Evolutionary conservation across 805 yeast species (phyloP).

Genomic region (Lipomyces orientalis): DNA sequence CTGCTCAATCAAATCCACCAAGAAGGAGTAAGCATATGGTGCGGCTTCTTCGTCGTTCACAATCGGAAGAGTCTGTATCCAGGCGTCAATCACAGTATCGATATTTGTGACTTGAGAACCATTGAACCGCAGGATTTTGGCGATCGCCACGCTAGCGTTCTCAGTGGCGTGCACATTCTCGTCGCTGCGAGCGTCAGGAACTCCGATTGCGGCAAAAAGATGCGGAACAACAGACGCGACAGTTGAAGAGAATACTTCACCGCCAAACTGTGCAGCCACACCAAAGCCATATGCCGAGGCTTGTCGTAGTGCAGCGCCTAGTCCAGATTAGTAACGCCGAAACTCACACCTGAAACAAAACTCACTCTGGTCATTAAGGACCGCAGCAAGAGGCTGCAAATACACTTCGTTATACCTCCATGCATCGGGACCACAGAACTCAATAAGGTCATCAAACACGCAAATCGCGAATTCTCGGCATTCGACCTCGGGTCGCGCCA

Average conservation of each 20-base stretch:
- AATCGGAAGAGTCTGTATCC: slow-evolving; percentile 85
- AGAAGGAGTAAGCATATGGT: slow-evolving; percentile 75
- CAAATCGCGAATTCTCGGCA: slow-evolving; percentile 79
- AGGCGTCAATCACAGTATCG: slow-evolving; percentile 66
- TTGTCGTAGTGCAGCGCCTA: slow-evolving; percentile 70
- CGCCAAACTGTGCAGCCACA: slow-evolving; percentile 82
- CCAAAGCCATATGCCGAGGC: slow-evolving; percentile 87
- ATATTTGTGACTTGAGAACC: slow-evolving; percentile 57
- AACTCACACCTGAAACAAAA: background rate
- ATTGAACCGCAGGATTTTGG: slow-evolving; percentile 68
- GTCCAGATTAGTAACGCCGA: background rate
- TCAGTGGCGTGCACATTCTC: slow-evolving; percentile 89
- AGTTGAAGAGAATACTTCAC: slow-evolving; percentile 63
- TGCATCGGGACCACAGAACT: slow-evolving; percentile 75
- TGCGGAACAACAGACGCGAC: slow-evolving; percentile 75
- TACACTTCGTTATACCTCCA: slow-evolving; percentile 68
- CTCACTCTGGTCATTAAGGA: slow-evolving; percentile 51
- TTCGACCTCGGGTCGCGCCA: slow-evolving; percentile 70
- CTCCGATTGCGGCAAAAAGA: slow-evolving; percentile 70
- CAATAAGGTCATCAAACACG: slow-evolving; percentile 78
- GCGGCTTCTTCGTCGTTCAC: slow-evolving; percentile 88
- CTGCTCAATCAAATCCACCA: slow-evolving; percentile 70
- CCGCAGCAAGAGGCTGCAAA: slow-evolving; percentile 65
- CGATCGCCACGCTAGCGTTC: slow-evolving; percentile 78
- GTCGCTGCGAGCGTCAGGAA: slow-evolving; percentile 83